Conservation (phyloP, 2,329 filamentous ascomycete species). For the Fusarium sp. region DNA sequence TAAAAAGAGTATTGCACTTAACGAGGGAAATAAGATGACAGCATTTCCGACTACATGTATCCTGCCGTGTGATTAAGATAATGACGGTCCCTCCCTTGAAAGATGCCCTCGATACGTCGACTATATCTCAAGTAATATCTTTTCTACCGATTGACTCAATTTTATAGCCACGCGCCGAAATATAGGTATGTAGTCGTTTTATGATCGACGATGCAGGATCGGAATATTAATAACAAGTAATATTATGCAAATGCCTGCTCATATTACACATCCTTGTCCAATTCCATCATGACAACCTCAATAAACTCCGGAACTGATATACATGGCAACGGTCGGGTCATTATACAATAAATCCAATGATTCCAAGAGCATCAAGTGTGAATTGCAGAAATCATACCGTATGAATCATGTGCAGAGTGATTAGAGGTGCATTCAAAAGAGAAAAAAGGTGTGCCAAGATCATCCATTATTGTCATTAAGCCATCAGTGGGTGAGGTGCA, state of each 20-base stretch:
- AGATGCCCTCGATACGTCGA: too few species aligned
- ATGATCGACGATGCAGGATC: neutral
- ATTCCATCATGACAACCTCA: neutral
- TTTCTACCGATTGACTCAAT: too few species aligned
- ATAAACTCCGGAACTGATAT: neutral
- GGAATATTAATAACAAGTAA: neutral
- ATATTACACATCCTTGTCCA: conserved; percentile 9
- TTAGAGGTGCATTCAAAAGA: conserved; percentile 17
- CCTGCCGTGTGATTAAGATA: too few species aligned
- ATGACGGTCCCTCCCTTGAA: too few species aligned
- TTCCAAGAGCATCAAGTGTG: neutral
- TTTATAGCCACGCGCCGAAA: too few species aligned
- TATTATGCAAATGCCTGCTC: neutral
- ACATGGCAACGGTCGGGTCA: neutral
- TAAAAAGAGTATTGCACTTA: too few species aligned
- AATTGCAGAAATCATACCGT: conserved; percentile 6
- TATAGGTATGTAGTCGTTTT: neutral
- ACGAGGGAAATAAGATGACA: too few species aligned
- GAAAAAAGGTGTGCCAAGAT: conserved; percentile 31
- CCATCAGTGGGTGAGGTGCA: conserved; percentile 37
- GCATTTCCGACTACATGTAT: too few species aligned
- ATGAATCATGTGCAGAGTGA: conserved; percentile 24
- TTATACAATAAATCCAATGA: conserved; percentile 1
- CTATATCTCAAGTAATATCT: too few species aligned
- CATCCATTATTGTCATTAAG: conserved; percentile 46